These are phyloP conservation scores for Podospora comata DNA, from an alignment of 495 filamentous ascomycete genomes.

Conservation along the genomic window DNA sequence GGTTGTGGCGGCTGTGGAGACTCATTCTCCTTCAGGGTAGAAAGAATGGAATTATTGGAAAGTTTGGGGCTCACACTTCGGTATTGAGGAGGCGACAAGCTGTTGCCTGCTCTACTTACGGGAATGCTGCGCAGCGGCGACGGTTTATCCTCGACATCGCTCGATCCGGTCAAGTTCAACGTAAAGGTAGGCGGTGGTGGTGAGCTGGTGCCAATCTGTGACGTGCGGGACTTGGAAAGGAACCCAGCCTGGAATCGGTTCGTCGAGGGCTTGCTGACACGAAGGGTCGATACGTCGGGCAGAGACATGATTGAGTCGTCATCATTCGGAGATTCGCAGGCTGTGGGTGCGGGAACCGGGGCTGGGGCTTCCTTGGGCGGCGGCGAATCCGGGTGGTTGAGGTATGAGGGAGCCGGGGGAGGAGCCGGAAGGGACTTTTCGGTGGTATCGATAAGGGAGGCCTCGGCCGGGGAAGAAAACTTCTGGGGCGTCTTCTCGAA, in stretches of 20 bases:
- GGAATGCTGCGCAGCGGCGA: conserved; percentile 46
- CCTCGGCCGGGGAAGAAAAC: conserved; percentile 50
- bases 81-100: conserved; percentile 35
- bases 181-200: conserved; percentile 62
- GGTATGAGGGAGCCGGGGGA: conserved; percentile 39
- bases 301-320: conserved; percentile 49
- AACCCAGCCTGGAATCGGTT: conserved; percentile 91
- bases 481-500: conserved; percentile 84
- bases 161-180: conserved; percentile 59
- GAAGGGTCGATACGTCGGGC: conserved; percentile 40
- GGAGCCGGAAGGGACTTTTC: conserved; percentile 29
- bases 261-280: conserved; percentile 50
- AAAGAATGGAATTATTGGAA: conserved; percentile 13
- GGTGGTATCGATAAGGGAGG: conserved; percentile 27
- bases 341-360: neutral
- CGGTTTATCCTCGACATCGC: conserved; percentile 63
- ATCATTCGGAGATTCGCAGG: neutral
- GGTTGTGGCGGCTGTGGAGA: conserved; percentile 22
- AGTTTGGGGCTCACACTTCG: conserved; percentile 28
- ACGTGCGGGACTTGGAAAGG: conserved; percentile 59
- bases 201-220: conserved; percentile 50
- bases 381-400: conserved; percentile 43
- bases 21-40: conserved; percentile 41
- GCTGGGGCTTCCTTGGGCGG: conserved; percentile 50
- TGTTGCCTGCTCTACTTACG: conserved; percentile 39